Percentiles rank a stretch among this genome's conserved stretches.
phyloP scores from a whole-genome alignment of 202 grass and related monocot species.

The Schoenoplectus tabernaemontani region DNA sequence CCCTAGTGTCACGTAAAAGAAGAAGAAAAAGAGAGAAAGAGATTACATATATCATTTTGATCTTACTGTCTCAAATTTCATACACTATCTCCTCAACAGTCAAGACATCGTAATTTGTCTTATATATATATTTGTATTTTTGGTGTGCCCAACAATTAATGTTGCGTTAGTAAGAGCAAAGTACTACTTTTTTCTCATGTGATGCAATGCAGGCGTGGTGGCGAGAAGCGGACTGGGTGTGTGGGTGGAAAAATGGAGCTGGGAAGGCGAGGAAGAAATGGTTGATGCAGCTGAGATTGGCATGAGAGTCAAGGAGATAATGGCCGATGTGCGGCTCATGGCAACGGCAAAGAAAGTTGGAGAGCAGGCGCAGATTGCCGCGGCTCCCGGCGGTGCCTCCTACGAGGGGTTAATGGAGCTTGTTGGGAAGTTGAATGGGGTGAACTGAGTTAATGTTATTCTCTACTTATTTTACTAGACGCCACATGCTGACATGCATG shows the following conservation, averaged over 20 bases:
- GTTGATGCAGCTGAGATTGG: slow-evolving; percentile 16
- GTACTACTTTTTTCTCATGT: too few species aligned
- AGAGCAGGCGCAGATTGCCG: neutral
- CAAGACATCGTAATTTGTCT: too few species aligned
- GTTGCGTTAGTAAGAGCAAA: too few species aligned
- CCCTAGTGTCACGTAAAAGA: too few species aligned
- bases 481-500: too few species aligned
- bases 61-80: too few species aligned
- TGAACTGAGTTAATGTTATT: neutral
- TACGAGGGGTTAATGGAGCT: slow-evolving; percentile 6
- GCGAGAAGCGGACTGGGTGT: slow-evolving; percentile 17
- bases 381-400: neutral
- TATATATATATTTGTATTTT: too few species aligned
- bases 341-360: neutral
- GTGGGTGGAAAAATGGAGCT: slow-evolving; percentile 48
- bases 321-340: slow-evolving; percentile 20
- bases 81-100: too few species aligned
- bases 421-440: slow-evolving; percentile 16
- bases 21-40: too few species aligned
- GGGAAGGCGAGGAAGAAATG: slow-evolving; percentile 36
- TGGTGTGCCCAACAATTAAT: too few species aligned
- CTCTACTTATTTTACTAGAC: too few species aligned
- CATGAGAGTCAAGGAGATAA: slow-evolving; percentile 30
- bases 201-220: slow-evolving; percentile 24
- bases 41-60: too few species aligned